A percentile compares a stretch with the other conserved stretches of the same genome.
These are phyloP conservation scores for Ceratocystis destructans DNA, from an alignment of 2,329 filamentous ascomycete species.

Conservation along the genomic window DNA sequence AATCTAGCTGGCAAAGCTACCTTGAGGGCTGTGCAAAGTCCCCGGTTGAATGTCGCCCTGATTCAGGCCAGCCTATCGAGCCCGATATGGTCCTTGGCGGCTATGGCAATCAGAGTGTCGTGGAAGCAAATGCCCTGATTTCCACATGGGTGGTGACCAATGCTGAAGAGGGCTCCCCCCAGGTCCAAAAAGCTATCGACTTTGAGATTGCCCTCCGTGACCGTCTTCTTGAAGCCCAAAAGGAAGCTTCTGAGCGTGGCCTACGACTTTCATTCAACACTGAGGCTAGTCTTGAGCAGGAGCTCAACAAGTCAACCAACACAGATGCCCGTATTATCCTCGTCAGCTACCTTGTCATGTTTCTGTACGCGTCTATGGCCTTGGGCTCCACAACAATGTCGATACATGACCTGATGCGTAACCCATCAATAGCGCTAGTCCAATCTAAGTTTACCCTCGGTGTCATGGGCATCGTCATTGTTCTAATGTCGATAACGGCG, in stretches of 20 bases:
- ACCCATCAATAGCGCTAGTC: conserved; percentile 72
- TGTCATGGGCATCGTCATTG: conserved; percentile 87
- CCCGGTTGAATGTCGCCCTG: conserved; percentile 73
- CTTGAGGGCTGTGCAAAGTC: conserved; percentile 61
- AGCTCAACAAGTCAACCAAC: conserved; percentile 95
- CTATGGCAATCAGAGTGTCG: conserved; percentile 48
- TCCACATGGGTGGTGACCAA: conserved; percentile 95
- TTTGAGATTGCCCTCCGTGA: conserved; percentile 73
- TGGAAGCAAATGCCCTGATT: conserved; percentile 66
- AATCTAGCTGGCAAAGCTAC: conserved; percentile 55
- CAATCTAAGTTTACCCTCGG: conserved; percentile 95
- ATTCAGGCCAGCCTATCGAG: conserved; percentile 78
- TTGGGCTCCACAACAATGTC: conserved; percentile 78
- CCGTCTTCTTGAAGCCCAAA: conserved; percentile 61
- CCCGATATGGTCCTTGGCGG: conserved; percentile 78
- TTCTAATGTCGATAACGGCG: conserved; percentile 91
- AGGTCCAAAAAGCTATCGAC: conserved; percentile 63
- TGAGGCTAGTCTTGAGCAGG: conserved; percentile 86
- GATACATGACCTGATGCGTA: conserved; percentile 60
- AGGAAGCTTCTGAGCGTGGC: conserved; percentile 63
- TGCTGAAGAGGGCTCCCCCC: conserved; percentile 55
- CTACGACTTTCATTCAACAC: conserved; percentile 87
- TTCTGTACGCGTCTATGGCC: conserved; percentile 86
- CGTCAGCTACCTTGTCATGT: conserved; percentile 98
- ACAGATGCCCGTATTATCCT: conserved; percentile 94